Conservation (phyloP, 2,329 filamentous ascomycete species). For the Rutstroemia sp. region DNA sequence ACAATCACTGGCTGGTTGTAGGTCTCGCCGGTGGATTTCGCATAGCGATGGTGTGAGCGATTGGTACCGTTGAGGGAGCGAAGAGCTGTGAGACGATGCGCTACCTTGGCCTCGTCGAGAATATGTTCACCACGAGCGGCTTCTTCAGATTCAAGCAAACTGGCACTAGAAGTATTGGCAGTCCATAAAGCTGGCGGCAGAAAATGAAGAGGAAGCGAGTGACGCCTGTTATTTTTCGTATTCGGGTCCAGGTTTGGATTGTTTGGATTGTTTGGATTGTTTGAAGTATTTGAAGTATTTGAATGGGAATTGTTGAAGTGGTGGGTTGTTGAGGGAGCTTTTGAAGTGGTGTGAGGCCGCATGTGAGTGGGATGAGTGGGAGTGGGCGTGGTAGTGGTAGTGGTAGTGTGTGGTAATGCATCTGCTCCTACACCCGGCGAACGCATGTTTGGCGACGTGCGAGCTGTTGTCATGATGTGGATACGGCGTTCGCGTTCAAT, state of each 20-base stretch:
- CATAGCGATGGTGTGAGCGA: conserved; percentile 39
- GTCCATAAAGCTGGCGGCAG: conserved; percentile 27
- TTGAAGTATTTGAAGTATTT: neutral
- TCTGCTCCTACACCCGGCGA: conserved; percentile 1
- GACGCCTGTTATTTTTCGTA: conserved; percentile 15
- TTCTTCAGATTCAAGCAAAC: conserved; percentile 29
- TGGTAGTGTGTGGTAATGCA: neutral
- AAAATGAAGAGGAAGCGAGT: conserved; percentile 28
- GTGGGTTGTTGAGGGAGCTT: neutral
- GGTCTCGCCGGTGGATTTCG: conserved; percentile 49
- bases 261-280: neutral
- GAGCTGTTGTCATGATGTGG: conserved; percentile 6
- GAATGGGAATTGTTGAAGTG: neutral
- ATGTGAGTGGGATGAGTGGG: neutral
- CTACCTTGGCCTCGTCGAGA: conserved; percentile 47
- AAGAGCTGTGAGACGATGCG: conserved; percentile 51
- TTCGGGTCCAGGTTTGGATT: neutral
- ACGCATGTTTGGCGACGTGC: neutral
- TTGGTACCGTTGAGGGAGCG: conserved; percentile 45
- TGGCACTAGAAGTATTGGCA: conserved; percentile 26
- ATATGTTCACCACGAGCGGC: conserved; percentile 29
- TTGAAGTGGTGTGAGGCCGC: conserved; percentile 6
- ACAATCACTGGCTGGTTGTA: conserved; percentile 61
- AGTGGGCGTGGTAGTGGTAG: neutral
- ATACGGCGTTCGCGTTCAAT: neutral